Conservation (phyloP, 257 asterid species). For the Linderniella brevidens region DNA sequence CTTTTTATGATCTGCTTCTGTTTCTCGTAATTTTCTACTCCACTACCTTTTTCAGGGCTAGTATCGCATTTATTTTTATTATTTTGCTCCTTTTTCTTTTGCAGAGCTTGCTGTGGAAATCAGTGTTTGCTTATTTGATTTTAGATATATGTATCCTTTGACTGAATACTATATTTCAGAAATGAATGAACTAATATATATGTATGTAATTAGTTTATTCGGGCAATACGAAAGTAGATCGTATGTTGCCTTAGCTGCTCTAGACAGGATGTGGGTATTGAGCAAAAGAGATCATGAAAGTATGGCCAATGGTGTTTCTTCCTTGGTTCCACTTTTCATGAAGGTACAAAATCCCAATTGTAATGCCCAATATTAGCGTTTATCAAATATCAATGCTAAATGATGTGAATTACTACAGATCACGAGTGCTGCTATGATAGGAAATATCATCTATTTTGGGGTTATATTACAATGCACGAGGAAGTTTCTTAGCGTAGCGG, state of each 20-base stretch:
- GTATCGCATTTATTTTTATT: constrained; percentile 2
- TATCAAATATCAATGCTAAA: too few relatives aligned
- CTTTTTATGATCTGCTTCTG: too few relatives aligned
- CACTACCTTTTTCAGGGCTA: neutral
- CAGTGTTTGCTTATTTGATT: constrained; percentile 21
- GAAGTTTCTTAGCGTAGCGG: too few relatives aligned
- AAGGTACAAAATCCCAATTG: too few relatives aligned
- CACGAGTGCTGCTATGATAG: too few relatives aligned
- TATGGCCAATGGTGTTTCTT: too few relatives aligned
- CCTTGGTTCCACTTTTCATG: too few relatives aligned
- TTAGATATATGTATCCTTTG: constrained; percentile 74
- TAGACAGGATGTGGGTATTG: constrained; percentile 44
- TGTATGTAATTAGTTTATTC: constrained; percentile 1
- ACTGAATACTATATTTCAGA: too few relatives aligned
- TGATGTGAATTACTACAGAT: too few relatives aligned
- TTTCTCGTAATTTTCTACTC: neutral
- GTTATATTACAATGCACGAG: too few relatives aligned
- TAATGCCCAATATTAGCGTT: too few relatives aligned
- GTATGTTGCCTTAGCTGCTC: constrained; percentile 29
- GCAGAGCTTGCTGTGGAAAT: constrained; percentile 64
- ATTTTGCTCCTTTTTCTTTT: constrained; percentile 6
- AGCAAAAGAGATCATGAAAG: constrained; percentile 21
- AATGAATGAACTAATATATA: neutral
- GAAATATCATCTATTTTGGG: too few relatives aligned
- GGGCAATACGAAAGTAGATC: constrained; percentile 8